A percentile compares a stretch with the other conserved stretches of the same genome.
Evolutionary conservation across 192 early-diverging fungal genomes (phyloP).

Genomic region (Mortierella hygrophila): DNA sequence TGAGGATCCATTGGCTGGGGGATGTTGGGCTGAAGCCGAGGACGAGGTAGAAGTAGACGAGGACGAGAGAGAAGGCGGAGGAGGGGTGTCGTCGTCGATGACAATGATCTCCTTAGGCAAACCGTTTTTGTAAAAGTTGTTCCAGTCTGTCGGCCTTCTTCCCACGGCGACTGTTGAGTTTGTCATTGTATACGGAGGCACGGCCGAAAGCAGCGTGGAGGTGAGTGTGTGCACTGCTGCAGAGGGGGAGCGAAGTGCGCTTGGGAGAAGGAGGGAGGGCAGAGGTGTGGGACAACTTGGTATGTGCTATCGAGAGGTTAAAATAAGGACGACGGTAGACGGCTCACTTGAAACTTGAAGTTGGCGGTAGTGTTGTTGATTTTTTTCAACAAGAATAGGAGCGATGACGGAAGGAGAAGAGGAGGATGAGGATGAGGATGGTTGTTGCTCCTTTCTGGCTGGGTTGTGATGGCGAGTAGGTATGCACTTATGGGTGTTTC

Average conservation of each 20-base stretch:
- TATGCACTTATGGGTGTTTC: neutral
- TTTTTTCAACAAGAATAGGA: neutral
- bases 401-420: neutral
- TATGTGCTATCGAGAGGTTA: neutral
- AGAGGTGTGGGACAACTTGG: neutral
- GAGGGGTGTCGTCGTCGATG: conserved; percentile 55
- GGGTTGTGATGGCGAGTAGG: neutral
- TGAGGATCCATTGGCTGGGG: conserved; percentile 19
- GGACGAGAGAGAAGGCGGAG: conserved; percentile 40
- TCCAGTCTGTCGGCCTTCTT: conserved; percentile 45
- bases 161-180: conserved; percentile 14
- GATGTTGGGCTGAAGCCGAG: conserved; percentile 31
- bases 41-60: conserved; percentile 41
- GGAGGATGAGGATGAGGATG: neutral
- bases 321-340: neutral
- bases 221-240: conserved; percentile 5
- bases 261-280: neutral
- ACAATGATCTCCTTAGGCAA: conserved; percentile 55
- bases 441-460: neutral
- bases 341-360: neutral
- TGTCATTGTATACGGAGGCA: conserved; percentile 25
- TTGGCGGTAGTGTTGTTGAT: neutral
- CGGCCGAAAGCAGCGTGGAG: neutral
- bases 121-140: conserved; percentile 56
- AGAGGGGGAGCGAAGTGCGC: neutral